Evolutionary conservation across 805 yeast species (phyloP).

Genomic region (Metschnikowia noctiluminum): DNA sequence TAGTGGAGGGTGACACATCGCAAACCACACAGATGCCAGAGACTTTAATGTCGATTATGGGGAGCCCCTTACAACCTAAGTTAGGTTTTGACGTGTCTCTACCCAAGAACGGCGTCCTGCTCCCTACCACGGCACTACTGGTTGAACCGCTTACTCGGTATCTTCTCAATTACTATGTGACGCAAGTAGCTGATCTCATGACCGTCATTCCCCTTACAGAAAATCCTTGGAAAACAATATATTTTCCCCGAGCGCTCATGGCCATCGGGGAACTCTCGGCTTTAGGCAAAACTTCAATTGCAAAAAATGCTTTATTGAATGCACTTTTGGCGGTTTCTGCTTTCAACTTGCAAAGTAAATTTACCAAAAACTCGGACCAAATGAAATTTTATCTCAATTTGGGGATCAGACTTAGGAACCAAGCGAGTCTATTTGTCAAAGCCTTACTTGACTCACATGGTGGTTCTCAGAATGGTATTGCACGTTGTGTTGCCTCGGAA

Average conservation of each 20-base stretch:
- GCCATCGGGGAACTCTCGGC: conserved; percentile 81
- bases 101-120: conserved; percentile 22
- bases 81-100: conserved; percentile 41
- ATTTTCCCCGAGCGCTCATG: conserved; percentile 75
- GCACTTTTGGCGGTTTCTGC: conserved; percentile 81
- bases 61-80: conserved; percentile 36
- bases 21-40: conserved; percentile 48
- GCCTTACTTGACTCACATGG: conserved; percentile 43
- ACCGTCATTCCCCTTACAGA: conserved; percentile 66
- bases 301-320: conserved; percentile 73
- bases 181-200: conserved; percentile 77
- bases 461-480: conserved; percentile 37
- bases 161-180: conserved; percentile 65
- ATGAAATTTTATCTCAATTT: conserved; percentile 68
- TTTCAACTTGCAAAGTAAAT: conserved; percentile 72
- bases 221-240: conserved; percentile 87
- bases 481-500: conserved; percentile 49
- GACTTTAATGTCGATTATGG: conserved; percentile 49
- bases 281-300: conserved; percentile 68
- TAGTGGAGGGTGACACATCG: conserved; percentile 32
- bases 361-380: conserved; percentile 58
- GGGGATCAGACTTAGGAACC: conserved; percentile 71
- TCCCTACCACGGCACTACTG: conserved; percentile 61
- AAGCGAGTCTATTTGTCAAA: conserved; percentile 67
- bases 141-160: conserved; percentile 71